These are phyloP conservation scores for Eucalyptus guilfoylei DNA, from an alignment of 345 rosid genomes.

Conservation along the genomic window DNA sequence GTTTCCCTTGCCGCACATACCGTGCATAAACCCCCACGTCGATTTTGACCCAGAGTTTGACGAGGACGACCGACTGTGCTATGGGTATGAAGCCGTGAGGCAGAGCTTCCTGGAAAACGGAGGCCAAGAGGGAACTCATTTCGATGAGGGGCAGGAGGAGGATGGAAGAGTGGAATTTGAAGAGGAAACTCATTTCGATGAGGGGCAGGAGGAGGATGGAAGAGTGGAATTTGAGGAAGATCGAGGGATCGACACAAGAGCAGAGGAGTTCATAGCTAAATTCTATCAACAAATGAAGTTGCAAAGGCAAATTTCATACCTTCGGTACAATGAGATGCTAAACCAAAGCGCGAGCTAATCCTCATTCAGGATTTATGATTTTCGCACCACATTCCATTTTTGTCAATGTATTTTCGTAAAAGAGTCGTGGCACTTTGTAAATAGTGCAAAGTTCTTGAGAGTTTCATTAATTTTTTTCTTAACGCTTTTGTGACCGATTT, in stretches of 20 bases:
- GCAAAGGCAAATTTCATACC: conserved; percentile 67
- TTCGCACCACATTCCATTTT: neutral
- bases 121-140: neutral
- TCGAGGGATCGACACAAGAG: conserved; percentile 64
- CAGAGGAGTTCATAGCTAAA: conserved; percentile 74
- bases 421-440: neutral
- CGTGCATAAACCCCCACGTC: conserved; percentile 49
- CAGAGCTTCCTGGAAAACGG: conserved; percentile 4
- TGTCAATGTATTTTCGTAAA: neutral
- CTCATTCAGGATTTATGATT: neutral
- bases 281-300: conserved; percentile 64
- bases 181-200: conserved; percentile 5
- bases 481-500: neutral
- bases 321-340: conserved; percentile 25
- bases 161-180: neutral
- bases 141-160: conserved; percentile 1
- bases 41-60: conserved; percentile 51
- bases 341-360: neutral
- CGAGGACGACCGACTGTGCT: neutral
- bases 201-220: conserved; percentile 1
- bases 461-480: neutral
- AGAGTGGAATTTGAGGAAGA: conserved; percentile 6
- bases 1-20: conserved; percentile 15
- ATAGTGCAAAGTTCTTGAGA: neutral
- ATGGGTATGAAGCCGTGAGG: neutral